Evolutionary conservation across 768 basidiomycete genomes (phyloP), one percentile per base, ranked within the genome.

Genomic region (Lactifluus hygrophoroides): DNA sequence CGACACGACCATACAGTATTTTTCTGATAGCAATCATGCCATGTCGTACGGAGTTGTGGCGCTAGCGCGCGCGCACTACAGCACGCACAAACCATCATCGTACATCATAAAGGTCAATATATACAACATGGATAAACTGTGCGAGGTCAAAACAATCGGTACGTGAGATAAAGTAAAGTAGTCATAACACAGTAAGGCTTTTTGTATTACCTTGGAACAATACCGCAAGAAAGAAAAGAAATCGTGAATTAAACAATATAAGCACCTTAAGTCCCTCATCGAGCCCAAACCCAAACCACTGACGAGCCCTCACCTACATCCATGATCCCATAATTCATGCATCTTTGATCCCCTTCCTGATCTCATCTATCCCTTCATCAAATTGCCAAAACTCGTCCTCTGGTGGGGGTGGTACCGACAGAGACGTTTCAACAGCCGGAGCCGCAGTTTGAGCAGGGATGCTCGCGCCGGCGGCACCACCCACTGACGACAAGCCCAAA

Each of bases 291-390:
- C 8, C 3, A 3, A 17, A 30, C 2, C 7, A 3, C 19, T n/a
- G n/a, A n/a, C n/a, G n/a, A n/a, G n/a, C n/a, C n/a, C n/a, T n/a
- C n/a, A n/a, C n/a, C n/a, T n/a, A n/a, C n/a, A n/a, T n/a, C n/a
- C n/a, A n/a, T n/a, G n/a, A n/a, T n/a, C 30, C 8, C 23, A 16
- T 19, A 23, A 48, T 59, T n/a, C 47, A 64, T 27, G 50, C 40
- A 9, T 86, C 83, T 70, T 90, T 90, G 57, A 77, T 76, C 5
- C 79, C 75, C 66, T 82, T 80, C 56, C 73, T 75, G 64, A 90
- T 87, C 72, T 90, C 88, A 50, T 85, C 82, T 51, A 83, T 58
- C 3, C 88, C 88, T 61, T 90, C 87, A 66, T 90, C 88, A 51
- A 77, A 76, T 34, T 76, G 75, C 88, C 88, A 90, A 66, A 89